phyloP scores from a whole-genome alignment of 371 early-diverging fungal genomes.

The Lichtheimia hyalospora region DNA sequence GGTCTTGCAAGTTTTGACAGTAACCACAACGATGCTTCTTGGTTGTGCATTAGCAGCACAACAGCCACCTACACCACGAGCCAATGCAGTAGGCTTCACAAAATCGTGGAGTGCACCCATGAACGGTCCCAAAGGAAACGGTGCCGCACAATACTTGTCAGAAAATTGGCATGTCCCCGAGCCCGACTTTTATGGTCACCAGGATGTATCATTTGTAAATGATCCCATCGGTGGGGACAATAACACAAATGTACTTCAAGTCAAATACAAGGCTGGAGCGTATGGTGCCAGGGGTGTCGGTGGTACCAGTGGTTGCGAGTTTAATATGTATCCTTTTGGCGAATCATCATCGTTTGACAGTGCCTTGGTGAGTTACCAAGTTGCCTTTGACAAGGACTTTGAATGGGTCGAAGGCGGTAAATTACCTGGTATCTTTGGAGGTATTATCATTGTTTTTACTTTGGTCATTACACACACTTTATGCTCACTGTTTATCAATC shows the following conservation, averaged over 20 bases:
- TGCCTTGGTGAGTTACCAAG: slow-evolving; percentile 51
- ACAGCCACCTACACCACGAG: no score
- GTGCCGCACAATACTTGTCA: slow-evolving; percentile 15
- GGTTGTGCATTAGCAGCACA: no score
- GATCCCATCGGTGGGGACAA: slow-evolving; percentile 39
- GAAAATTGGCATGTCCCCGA: slow-evolving; percentile 22
- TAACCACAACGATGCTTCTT: no score
- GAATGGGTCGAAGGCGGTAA: slow-evolving; percentile 59
- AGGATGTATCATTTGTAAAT: slow-evolving; percentile 39
- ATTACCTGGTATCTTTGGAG: slow-evolving; percentile 52
- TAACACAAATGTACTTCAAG: slow-evolving; percentile 25
- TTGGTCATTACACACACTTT: no score
- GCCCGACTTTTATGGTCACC: slow-evolving; percentile 15
- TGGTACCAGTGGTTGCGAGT: slow-evolving; percentile 43
- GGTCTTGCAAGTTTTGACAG: no score
- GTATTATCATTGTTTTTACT: slow-evolving; percentile 4
- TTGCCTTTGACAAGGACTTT: slow-evolving; percentile 55
- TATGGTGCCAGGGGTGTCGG: slow-evolving; percentile 34
- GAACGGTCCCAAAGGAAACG: slow-evolving; percentile 5
- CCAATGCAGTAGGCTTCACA: slow-evolving; percentile 25
- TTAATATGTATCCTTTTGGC: slow-evolving; percentile 45
- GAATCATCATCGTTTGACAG: slow-evolving; percentile 25
- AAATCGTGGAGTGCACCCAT: slow-evolving; percentile 31
- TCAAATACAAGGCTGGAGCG: slow-evolving; percentile 45
- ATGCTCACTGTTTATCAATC: no score